Conservation (phyloP, 2,329 filamentous ascomycete species). For the Colletotrichum zoysiae region DNA sequence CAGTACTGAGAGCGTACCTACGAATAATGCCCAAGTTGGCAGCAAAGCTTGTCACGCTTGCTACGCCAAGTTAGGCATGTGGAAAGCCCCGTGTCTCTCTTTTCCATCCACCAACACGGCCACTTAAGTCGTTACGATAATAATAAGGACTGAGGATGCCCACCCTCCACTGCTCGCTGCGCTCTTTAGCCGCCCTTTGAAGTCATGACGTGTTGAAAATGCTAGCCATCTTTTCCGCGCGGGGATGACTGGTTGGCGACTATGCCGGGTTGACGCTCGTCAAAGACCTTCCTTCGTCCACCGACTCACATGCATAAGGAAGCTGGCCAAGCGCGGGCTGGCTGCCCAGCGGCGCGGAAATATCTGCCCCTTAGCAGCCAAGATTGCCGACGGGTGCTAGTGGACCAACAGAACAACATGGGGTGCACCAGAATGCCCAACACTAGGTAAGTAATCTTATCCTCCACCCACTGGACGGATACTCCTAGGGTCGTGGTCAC, state of each 20-base stretch:
- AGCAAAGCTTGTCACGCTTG: background rate
- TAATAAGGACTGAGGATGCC: slow-evolving; percentile 10
- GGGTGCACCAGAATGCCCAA: background rate
- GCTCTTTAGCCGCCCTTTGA: background rate
- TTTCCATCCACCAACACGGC: background rate
- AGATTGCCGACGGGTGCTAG: background rate
- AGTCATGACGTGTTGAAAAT: slow-evolving; percentile 37
- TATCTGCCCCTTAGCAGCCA: background rate
- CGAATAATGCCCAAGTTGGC: too few relatives aligned
- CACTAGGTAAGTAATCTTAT: background rate
- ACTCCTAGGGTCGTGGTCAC: background rate
- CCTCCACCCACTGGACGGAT: background rate
- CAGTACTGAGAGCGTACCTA: background rate
- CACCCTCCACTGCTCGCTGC: background rate
- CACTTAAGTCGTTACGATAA: slow-evolving; percentile 5
- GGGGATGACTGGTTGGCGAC: too few relatives aligned
- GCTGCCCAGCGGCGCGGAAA: background rate
- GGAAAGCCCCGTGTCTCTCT: slow-evolving; percentile 18
- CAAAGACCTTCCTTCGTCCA: background rate
- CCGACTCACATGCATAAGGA: background rate
- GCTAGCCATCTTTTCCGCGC: background rate
- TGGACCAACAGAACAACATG: background rate
- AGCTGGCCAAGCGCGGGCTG: background rate
- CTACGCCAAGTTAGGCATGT: slow-evolving; percentile 2
- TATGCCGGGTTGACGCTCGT: background rate